Base-by-base conservation (phyloP, 257 asterid species). In the Ehretia macrophylla region DNA sequence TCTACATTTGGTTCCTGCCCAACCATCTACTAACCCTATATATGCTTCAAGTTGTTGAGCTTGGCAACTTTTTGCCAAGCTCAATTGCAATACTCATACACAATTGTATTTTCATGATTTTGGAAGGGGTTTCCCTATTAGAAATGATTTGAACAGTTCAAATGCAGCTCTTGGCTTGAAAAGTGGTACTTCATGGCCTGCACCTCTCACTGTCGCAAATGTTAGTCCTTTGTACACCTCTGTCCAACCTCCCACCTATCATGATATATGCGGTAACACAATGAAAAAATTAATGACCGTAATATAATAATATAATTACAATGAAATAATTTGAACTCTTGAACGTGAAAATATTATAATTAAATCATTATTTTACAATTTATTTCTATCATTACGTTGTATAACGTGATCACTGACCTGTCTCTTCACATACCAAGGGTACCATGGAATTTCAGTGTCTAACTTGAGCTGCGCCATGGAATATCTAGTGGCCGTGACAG, bases 211-310 rank as follows among this genome's bases (percentile, higher is more conserved):
- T 23, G 98, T 91, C 39, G 90, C 98, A 66, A 91, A 91, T 4
- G 98, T 88, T 17, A 91, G 66, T 74, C 98, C 98, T 62, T 84
- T 72, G 54, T 88, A 91, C 55, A 83, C 90, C 63, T 87, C 98
- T 4, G 80, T 85, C 98, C 98, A 85, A 1, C 98, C 98, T 51
- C 93, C 98, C 46, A 91, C 98, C 98, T 91, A n/a, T 14, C 17
- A 21, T n/a, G n/a, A n/a, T n/a, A n/a, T n/a, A n/a, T n/a, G n/a
- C n/a, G n/a, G n/a, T n/a, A n/a, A n/a, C n/a, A n/a, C n/a, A n/a
- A n/a, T n/a, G n/a, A n/a, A n/a, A n/a, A n/a, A n/a, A n/a, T n/a
- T n/a, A n/a, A n/a, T n/a, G n/a, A n/a, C n/a, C n/a, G n/a, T n/a
- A n/a, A n/a, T n/a, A n/a, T n/a, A n/a, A n/a, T n/a, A n/a, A n/a